Evolutionary conservation across 345 rosid species (phyloP).

Genomic region (Populus simonii): DNA sequence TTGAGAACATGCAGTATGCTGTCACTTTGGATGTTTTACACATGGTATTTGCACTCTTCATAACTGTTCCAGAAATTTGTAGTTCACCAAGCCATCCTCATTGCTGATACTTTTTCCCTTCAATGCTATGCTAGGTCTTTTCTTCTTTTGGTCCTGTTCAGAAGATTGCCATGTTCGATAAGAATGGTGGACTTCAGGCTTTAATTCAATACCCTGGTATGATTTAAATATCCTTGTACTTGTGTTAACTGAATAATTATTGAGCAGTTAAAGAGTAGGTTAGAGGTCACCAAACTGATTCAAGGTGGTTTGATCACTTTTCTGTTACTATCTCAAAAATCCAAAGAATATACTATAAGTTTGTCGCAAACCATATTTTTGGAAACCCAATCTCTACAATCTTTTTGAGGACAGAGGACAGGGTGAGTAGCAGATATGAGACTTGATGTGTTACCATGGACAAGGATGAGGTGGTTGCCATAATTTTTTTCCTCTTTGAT

Average conservation of each 20-base stretch:
- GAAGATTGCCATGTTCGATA: constrained; percentile 99
- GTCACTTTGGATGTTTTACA: constrained; percentile 94
- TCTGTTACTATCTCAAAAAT: background rate
- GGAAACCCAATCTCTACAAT: background rate
- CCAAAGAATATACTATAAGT: background rate
- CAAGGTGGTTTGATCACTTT: background rate
- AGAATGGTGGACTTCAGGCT: constrained; percentile 94
- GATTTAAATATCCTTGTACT: constrained; percentile 1
- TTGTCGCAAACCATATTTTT: background rate
- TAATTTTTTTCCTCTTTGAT: background rate
- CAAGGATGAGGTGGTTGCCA: background rate
- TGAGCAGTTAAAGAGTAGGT: background rate
- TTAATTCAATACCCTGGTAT: constrained; percentile 81
- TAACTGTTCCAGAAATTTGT: background rate
- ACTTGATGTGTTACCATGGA: background rate
- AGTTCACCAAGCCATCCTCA: constrained; percentile 1
- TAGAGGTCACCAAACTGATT: background rate
- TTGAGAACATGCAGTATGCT: constrained; percentile 99
- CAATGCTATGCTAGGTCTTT: constrained; percentile 56
- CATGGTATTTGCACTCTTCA: constrained; percentile 50
- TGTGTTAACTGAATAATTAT: background rate
- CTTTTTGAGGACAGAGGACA: background rate
- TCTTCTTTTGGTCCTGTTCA: constrained; percentile 90
- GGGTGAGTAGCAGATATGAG: background rate
- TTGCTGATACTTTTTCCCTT: background rate